A percentile compares a stretch with the other conserved stretches of the same genome.
Conservation (phyloP, 495 filamentous ascomycete genomes). For the Aspergillus hancockii region DNA sequence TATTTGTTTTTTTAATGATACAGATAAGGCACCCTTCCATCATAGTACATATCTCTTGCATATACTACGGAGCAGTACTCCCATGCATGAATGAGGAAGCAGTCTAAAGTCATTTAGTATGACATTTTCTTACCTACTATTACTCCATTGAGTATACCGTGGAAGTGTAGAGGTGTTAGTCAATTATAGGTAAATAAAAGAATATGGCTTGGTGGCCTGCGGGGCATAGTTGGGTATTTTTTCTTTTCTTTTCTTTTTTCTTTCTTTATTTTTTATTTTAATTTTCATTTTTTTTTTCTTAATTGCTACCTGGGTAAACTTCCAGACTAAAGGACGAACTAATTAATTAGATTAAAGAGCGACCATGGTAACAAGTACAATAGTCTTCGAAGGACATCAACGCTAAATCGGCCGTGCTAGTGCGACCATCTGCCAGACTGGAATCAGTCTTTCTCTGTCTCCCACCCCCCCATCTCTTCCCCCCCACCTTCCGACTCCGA, state of each 20-base stretch:
- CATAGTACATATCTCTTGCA: neutral
- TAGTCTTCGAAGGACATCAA: neutral
- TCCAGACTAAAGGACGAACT: neutral
- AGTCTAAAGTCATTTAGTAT: neutral
- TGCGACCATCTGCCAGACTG: neutral
- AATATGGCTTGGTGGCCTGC: neutral
- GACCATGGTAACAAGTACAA: constrained; percentile 2
- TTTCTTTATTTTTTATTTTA: neutral
- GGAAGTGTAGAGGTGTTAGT: neutral
- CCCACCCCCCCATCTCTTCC: constrained; percentile 5
- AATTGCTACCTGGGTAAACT: too few relatives aligned
- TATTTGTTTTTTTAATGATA: neutral
- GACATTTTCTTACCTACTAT: neutral
- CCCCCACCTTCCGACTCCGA: constrained; percentile 28
- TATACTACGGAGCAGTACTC: neutral
- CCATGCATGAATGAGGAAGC: neutral
- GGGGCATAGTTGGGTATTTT: neutral
- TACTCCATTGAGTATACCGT: neutral
- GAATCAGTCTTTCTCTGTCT: constrained; percentile 12
- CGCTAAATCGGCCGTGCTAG: constrained; percentile 1
- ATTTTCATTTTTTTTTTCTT: too few relatives aligned
- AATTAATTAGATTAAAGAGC: neutral
- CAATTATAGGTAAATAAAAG: neutral
- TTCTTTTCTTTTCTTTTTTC: neutral
- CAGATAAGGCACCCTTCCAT: neutral